Evolutionary conservation across 805 yeast genomes (phyloP).

Genomic region (Candida adriatica): DNA sequence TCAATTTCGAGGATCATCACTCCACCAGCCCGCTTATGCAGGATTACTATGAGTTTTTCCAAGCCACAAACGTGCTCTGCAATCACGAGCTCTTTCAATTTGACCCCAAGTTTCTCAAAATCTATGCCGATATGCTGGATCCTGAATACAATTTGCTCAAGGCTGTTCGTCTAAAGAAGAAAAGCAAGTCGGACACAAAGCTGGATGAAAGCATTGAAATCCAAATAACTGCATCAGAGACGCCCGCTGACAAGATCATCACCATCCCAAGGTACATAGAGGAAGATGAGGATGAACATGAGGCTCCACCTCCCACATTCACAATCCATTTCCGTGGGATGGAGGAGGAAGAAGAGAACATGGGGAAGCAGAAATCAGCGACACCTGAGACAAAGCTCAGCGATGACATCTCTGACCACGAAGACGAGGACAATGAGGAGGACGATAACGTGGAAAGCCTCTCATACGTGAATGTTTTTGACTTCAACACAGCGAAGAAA

Average conservation of each 20-base stretch:
- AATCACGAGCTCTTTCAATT: conserved; percentile 11
- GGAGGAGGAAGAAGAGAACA: conserved; percentile 2
- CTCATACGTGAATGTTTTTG: conserved; percentile 6
- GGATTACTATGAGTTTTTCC: conserved; percentile 13
- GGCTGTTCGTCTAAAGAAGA: conserved; percentile 1
- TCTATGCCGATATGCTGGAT: conserved; percentile 19
- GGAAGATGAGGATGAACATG: conserved; percentile 14
- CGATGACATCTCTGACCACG: conserved; percentile 1
- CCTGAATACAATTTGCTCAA: conserved; percentile 17
- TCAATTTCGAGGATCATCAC: conserved; percentile 2
- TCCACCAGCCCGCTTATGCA: conserved; percentile 3
- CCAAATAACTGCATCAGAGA: conserved; percentile 12
- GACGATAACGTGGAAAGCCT: conserved; percentile 4
- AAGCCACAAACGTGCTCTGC: conserved; percentile 11
- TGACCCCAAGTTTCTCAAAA: conserved; percentile 8
- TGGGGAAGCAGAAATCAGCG: no score
- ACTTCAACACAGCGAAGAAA: conserved; percentile 1
- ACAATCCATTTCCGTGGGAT: conserved; percentile 15
- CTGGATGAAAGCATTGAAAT: conserved; percentile 13
- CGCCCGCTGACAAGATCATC: conserved; percentile 21
- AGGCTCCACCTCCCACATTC: conserved; percentile 21
- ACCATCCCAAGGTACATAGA: conserved; percentile 18
- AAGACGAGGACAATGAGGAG: conserved; percentile 2
- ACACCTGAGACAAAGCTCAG: neutral
- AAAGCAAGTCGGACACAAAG: neutral